These are phyloP conservation scores for Eremothecium cymbalariae DNA, from an alignment of 1,139 yeast genomes.

Conservation along the genomic window DNA sequence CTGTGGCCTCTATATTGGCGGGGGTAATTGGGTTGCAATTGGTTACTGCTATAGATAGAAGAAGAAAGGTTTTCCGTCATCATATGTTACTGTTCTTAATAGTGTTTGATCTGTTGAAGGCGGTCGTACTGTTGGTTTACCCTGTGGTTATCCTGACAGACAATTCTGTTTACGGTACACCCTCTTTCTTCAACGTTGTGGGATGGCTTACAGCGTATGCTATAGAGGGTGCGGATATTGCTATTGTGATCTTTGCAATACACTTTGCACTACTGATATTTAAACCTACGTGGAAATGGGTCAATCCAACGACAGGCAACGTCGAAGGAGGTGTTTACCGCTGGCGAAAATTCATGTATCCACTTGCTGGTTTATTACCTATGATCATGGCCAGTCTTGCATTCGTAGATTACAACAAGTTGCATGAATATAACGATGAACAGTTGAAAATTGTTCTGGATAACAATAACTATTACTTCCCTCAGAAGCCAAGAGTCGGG, in stretches of 20 bases:
- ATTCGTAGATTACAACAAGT: constrained; percentile 39
- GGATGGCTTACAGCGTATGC: constrained; percentile 82
- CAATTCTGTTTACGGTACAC: constrained; percentile 44
- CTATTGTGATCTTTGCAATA: constrained; percentile 73
- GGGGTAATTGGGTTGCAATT: constrained; percentile 49
- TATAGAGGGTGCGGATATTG: constrained; percentile 83
- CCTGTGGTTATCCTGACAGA: constrained; percentile 47
- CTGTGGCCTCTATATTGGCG: constrained; percentile 48
- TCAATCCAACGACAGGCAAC: constrained; percentile 35
- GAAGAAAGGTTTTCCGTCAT: constrained; percentile 59
- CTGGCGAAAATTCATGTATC: constrained; percentile 53
- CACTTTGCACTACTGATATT: constrained; percentile 75
- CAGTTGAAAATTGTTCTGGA: constrained; percentile 19
- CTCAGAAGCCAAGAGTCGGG: constrained; percentile 24
- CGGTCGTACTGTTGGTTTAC: constrained; percentile 58
- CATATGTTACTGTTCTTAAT: constrained; percentile 60
- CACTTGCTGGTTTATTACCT: constrained; percentile 53
- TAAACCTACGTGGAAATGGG: constrained; percentile 47
- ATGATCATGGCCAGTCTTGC: constrained; percentile 65
- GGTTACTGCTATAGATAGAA: constrained; percentile 53
- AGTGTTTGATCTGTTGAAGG: constrained; percentile 67
- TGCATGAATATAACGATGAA: constrained; percentile 14
- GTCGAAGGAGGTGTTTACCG: constrained; percentile 71
- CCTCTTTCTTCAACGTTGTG: constrained; percentile 57
- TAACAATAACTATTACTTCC: constrained; percentile 20